Conservation (phyloP, 768 basidiomycete genomes). For the Myochromella boudieri region DNA sequence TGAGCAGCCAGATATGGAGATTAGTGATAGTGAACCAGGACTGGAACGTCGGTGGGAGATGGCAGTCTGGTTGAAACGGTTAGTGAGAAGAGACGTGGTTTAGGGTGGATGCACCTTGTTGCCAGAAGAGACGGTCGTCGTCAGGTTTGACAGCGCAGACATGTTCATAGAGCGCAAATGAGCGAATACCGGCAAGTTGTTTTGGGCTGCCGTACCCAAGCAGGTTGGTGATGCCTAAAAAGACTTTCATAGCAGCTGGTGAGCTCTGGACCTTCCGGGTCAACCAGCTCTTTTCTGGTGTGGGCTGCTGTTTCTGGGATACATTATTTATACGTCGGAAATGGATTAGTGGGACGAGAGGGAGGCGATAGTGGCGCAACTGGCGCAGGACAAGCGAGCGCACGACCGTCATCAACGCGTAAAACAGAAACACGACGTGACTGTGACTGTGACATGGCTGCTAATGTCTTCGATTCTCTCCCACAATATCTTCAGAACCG, state of each 20-base stretch:
- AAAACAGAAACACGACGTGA: conserved; percentile 9
- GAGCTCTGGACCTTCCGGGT: conserved; percentile 52
- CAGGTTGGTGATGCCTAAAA: conserved; percentile 45
- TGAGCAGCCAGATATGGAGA: conserved; percentile 89
- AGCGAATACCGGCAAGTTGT: conserved; percentile 60
- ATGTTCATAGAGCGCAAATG: conserved; percentile 56
- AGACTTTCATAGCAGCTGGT: conserved; percentile 42
- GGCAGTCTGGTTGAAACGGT: conserved; percentile 55
- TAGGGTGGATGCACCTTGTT: conserved; percentile 46
- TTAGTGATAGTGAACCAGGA: conserved; percentile 96
- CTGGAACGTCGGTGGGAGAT: conserved; percentile 90
- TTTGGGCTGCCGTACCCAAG: conserved; percentile 63
- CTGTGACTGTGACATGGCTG: conserved; percentile 13
- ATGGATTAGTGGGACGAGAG: not conserved
- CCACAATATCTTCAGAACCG: conserved; percentile 38
- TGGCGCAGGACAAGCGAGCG: conserved; percentile 14
- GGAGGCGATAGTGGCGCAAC: conserved; percentile 10
- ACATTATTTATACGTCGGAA: not conserved
- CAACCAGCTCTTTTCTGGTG: conserved; percentile 48
- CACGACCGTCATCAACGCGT: conserved; percentile 13
- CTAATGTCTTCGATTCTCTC: conserved; percentile 36
- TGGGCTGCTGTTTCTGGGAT: not conserved
- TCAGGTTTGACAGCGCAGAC: conserved; percentile 59
- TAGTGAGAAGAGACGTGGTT: not conserved
- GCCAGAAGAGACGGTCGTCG: conserved; percentile 63